Percentiles rank a stretch among this genome's conserved stretches.
These are phyloP conservation scores for Solanum sitiens DNA, from an alignment of 257 asterid genomes.

Conservation along the genomic window DNA sequence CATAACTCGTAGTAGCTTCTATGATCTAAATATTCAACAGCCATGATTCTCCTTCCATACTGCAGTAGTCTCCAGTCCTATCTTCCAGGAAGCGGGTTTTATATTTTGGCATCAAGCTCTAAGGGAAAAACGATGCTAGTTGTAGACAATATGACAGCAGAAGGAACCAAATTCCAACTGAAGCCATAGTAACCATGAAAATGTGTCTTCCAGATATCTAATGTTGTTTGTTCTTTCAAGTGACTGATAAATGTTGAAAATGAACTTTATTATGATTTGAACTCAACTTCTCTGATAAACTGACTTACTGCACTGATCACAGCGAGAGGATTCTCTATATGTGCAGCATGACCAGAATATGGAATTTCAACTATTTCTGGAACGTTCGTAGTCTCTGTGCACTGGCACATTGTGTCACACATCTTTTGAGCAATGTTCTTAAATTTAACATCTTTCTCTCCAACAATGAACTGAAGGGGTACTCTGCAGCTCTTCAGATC, in stretches of 20 bases:
- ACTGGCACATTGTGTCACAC: slow-evolving; percentile 23
- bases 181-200: background rate
- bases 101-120: background rate
- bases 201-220: background rate
- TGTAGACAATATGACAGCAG: background rate
- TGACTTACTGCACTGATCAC: slow-evolving; percentile 53
- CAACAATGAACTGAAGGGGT: slow-evolving; percentile 64
- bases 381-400: background rate
- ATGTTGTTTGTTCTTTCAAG: background rate
- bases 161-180: background rate
- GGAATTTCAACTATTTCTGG: slow-evolving; percentile 50
- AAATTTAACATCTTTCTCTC: slow-evolving; percentile 75
- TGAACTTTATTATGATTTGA: background rate
- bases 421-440: slow-evolving; percentile 53
- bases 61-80: background rate
- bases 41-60: background rate
- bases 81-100: background rate
- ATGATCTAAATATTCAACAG: background rate
- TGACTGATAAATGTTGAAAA: background rate
- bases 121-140: background rate
- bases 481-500: slow-evolving; percentile 63
- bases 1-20: background rate
- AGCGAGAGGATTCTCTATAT: slow-evolving; percentile 83
- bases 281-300: slow-evolving; percentile 11
- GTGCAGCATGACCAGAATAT: slow-evolving; percentile 81